Base-by-base conservation (phyloP, 1,139 yeast genomes). In the Blastobotrys buckinghamii region DNA sequence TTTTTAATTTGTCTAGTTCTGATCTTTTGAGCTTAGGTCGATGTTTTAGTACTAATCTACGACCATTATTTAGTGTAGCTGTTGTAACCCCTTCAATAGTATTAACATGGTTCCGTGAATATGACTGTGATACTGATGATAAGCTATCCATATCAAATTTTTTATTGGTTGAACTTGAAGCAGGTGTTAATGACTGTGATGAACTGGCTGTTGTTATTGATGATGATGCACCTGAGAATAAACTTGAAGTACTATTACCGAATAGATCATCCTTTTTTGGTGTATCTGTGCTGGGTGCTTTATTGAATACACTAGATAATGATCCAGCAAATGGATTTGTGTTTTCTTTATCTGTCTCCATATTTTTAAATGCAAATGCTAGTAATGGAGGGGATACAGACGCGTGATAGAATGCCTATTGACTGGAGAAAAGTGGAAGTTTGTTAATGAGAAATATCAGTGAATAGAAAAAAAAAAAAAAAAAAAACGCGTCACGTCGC, bases 61-160 rank as follows among this genome's bases (percentile, higher is more conserved):
- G 6, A 9, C 49, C 42, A 29, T 34, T 41, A 22, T 33, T 27
- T 12, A 39, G 10, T n/a, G 35, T 20, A 10, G 42, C 49, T 19
- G 49, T 37, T 19, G 20, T 13, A 13, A 47, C 43, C 17, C 34
- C 26, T 35, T 17, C 24, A 15, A 16, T 13, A 6, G 29, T n/a
- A n/a, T n/a, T n/a, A n/a, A n/a, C n/a, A 6, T 22, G 44, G 37
- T 33, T 34, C 6, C 20, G 35, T 26, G 24, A 29, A 30, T 30
- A 16, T 26, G 37, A 12, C 26, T 27, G 34, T 30, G n/a, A 22
- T 30, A 26, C n/a, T 26, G 4, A 7, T 5, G 4, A 4, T 22
- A 22, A 22, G 7, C 7, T 22, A 5, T 22, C 24, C 24, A 22
- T 22, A 22, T 7, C 7, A 22, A 22, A 22, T 4, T 22, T n/a